Evolutionary conservation across 768 basidiomycete genomes (phyloP).

Genomic region (Tulasnella sp.): DNA sequence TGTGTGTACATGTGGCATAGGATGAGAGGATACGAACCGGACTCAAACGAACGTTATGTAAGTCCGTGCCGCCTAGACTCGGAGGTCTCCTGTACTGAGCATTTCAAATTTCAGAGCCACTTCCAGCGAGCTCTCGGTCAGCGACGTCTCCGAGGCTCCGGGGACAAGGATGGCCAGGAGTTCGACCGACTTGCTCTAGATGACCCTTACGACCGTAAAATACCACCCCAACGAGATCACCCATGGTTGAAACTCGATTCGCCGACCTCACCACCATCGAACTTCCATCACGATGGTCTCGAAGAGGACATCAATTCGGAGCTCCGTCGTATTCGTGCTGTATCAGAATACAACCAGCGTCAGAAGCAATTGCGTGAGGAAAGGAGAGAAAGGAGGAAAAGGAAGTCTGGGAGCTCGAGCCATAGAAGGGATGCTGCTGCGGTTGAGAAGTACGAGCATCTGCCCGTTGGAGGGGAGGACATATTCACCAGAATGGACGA

Average conservation of each 20-base stretch:
- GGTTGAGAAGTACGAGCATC: background rate
- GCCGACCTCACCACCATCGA: constrained; percentile 39
- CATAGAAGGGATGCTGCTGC: constrained; percentile 4
- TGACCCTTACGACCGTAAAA: background rate
- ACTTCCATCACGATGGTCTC: constrained; percentile 39
- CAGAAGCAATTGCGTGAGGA: constrained; percentile 28
- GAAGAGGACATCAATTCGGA: constrained; percentile 49
- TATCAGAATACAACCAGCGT: background rate
- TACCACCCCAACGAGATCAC: constrained; percentile 28
- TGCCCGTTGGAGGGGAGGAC: constrained; percentile 4
- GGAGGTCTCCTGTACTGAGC: background rate
- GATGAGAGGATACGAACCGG: constrained; percentile 49
- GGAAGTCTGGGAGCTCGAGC: background rate
- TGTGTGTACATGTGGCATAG: constrained; percentile 50
- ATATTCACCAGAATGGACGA: constrained; percentile 21
- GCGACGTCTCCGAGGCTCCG: constrained; percentile 24
- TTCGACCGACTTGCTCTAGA: constrained; percentile 10
- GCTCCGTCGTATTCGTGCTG: constrained; percentile 43
- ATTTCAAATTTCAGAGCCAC: constrained; percentile 32
- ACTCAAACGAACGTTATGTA: constrained; percentile 30
- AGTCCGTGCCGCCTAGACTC: background rate
- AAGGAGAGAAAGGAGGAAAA: constrained; percentile 28
- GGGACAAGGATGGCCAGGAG: constrained; percentile 11
- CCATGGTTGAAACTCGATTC: constrained; percentile 48
- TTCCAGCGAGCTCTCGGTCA: constrained; percentile 33